Evolutionary conservation across 1,139 yeast genomes (phyloP).

Genomic region (Diutina mesorugosa): DNA sequence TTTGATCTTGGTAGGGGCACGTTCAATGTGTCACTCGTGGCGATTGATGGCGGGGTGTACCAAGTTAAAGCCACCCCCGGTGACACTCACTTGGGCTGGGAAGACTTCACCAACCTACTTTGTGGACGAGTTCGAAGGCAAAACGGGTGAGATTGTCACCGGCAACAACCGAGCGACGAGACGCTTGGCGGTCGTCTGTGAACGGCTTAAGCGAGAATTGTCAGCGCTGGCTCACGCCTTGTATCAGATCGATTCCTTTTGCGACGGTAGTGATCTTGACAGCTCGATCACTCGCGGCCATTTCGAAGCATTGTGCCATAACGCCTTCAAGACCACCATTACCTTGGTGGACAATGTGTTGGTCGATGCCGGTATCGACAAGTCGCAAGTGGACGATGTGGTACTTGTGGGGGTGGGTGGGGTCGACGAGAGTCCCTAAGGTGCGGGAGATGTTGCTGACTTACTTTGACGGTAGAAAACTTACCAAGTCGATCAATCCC

Average conservation of each 20-base stretch:
- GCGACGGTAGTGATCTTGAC: constrained; percentile 89
- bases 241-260: constrained; percentile 89
- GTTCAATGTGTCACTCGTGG: constrained; percentile 36
- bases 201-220: constrained; percentile 90
- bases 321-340: constrained; percentile 76
- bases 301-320: constrained; percentile 85
- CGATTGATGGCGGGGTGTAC: constrained; percentile 39
- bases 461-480: constrained; percentile 85
- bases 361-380: constrained; percentile 76
- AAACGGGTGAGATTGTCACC: constrained; percentile 66
- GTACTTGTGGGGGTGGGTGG: constrained; percentile 96
- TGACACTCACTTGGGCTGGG: constrained; percentile 62
- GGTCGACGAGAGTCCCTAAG: constrained; percentile 97
- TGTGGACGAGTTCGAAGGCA: constrained; percentile 64
- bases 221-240: constrained; percentile 60
- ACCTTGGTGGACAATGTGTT: constrained; percentile 89
- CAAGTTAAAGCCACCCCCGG: constrained; percentile 41
- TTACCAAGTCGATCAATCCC: constrained; percentile 92
- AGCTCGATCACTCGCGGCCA: constrained; percentile 90
- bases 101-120: constrained; percentile 18
- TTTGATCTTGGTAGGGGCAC: constrained; percentile 41
- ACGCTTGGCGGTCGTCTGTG: constrained; percentile 89
- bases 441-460: constrained; percentile 82
- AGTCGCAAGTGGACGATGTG: constrained; percentile 78
- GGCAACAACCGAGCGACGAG: constrained; percentile 70